Base-by-base conservation (phyloP, 768 basidiomycete genomes). In the Pleurotus sapidus region DNA sequence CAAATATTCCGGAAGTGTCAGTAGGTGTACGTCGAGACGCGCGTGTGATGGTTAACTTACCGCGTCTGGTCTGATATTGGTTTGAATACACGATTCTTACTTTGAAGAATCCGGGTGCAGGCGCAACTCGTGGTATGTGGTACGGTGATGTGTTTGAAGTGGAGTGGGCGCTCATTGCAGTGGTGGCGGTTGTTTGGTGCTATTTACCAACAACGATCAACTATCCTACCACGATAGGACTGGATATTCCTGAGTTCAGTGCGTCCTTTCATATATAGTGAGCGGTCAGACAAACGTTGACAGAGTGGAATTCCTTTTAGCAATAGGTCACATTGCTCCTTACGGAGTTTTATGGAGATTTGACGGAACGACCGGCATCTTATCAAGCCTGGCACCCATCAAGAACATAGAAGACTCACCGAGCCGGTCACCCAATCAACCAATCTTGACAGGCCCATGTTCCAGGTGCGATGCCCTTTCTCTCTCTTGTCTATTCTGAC, bases 311-410 rank as follows among this genome's bases (percentile, higher is more conserved):
- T 30, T 34, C 9, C 46, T 25, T 48, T 30, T 15, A 20, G 25
- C 4, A 50, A 34, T 5, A 25, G 30, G 6, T 27, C 49, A n/a
- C 12, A 7, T 50, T 34, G 9, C 12, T 27, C 20, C 37, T 27
- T 7, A 37, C 49, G 49, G 49, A 50, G 49, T 17, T 50, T 30
- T 50, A 20, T 50, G 49, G 49, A 50, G 49, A 50, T 50, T 50
- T 34, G 30, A 34, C 49, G 49, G 49, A 50, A 50, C 12, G 49
- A 50, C 49, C 49, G 49, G 49, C 30, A 50, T 50, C 49, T 34
- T 49, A 49, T 49, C 49, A 34, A 27, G 14, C 23, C 17, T 30
- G 27, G 30, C 30, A 34, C 30, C 15, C 49, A 50, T 50, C 49
- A 37, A n/a, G 49, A 50, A 50, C 15, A 50, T 50, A 11, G 30